Conservation (phyloP, 331 rosid genomes). For the Stylosanthes scabra region DNA sequence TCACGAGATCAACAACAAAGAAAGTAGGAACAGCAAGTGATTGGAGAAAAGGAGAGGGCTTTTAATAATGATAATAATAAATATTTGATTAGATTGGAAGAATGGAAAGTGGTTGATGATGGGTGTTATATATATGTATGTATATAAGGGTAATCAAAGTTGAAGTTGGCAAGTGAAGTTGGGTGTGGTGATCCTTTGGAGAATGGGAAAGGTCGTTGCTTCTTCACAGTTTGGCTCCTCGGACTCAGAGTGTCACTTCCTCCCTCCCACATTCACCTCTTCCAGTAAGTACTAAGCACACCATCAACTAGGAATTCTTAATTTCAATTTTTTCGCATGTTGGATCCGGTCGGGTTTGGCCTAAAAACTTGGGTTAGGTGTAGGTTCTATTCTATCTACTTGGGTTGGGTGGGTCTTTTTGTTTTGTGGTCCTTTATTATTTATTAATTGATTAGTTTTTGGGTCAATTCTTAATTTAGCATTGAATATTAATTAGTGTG, state of each 20-base stretch:
- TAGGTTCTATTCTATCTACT: too few relatives aligned
- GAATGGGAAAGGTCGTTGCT: constrained; percentile 50
- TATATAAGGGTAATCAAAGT: constrained; percentile 28
- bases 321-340: not conserved
- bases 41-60: not conserved
- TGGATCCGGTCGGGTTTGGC: too few relatives aligned
- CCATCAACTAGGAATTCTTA: not conserved
- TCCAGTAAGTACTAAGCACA: not conserved
- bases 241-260: not conserved
- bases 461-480: not conserved
- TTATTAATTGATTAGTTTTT: too few relatives aligned
- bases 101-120: not conserved
- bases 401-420: too few relatives aligned
- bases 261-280: not conserved
- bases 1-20: constrained; percentile 40
- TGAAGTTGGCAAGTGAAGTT: not conserved
- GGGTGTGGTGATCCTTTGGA: constrained; percentile 49
- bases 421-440: too few relatives aligned
- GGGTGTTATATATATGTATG: not conserved
- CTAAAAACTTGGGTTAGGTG: too few relatives aligned
- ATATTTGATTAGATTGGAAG: not conserved
- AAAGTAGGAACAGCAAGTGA: not conserved
- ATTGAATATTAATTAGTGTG: too few relatives aligned
- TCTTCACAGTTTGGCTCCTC: constrained; percentile 45
- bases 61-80: not conserved